phyloP scores from a whole-genome alignment of 352 stramenopile species.

The Phytophthora brassicae region DNA sequence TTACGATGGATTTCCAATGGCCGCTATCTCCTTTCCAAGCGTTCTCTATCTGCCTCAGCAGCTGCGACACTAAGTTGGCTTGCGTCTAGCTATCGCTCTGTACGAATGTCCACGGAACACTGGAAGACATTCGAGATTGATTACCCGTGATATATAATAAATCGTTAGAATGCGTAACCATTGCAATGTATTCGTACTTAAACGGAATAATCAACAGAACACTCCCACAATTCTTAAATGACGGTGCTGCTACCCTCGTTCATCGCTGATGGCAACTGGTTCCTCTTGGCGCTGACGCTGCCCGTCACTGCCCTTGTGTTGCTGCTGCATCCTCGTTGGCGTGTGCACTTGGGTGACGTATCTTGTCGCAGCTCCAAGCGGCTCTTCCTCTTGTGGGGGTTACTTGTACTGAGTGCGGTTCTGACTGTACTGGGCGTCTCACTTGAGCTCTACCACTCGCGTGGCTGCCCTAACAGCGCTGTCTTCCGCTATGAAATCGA shows the following conservation, averaged over 20 bases:
- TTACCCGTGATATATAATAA: slow-evolving; percentile 44
- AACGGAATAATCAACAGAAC: no score
- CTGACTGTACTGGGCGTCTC: slow-evolving; percentile 42
- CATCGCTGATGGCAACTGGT: slow-evolving; percentile 70
- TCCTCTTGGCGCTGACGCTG: slow-evolving; percentile 42
- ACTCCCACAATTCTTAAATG: slow-evolving; percentile 40
- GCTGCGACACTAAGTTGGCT: slow-evolving; percentile 87
- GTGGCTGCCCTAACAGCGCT: slow-evolving; percentile 61
- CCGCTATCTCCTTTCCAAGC: slow-evolving; percentile 87
- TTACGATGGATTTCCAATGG: slow-evolving; percentile 91
- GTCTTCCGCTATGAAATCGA: slow-evolving; percentile 77
- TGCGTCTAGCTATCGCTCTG: slow-evolving; percentile 58
- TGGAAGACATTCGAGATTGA: slow-evolving; percentile 4
- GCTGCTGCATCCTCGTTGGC: slow-evolving; percentile 51
- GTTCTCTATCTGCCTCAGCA: slow-evolving; percentile 89
- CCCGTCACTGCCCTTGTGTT: slow-evolving; percentile 29
- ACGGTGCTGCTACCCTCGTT: slow-evolving; percentile 71
- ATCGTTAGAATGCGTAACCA: slow-evolving; percentile 28
- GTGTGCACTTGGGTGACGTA: slow-evolving; percentile 22
- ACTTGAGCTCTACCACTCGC: slow-evolving; percentile 65
- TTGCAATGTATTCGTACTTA: slow-evolving; percentile 5
- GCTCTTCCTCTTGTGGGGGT: slow-evolving; percentile 39
- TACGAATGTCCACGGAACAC: slow-evolving; percentile 8
- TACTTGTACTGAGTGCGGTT: slow-evolving; percentile 38
- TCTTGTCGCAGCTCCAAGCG: slow-evolving; percentile 27